Percentiles rank a stretch among this genome's conserved stretches.
Evolutionary conservation across 2,329 filamentous ascomycete species (phyloP).

Genomic region (Capronia epimyces): DNA sequence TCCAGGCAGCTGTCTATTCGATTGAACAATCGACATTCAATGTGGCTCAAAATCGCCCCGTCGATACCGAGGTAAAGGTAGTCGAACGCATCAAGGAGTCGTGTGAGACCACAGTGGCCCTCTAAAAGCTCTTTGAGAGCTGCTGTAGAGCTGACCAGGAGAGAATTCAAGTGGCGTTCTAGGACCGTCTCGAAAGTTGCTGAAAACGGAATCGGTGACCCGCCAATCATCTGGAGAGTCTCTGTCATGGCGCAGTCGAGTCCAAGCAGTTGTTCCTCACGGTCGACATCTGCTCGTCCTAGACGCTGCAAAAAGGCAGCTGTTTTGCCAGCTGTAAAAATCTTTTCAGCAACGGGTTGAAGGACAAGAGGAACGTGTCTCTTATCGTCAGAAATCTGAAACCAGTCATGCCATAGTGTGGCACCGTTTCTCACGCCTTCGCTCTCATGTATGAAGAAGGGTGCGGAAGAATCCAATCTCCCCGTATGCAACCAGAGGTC

Average conservation of each 20-base stretch:
- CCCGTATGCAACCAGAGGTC: slow-evolving; percentile 19
- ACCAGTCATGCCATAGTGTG: slow-evolving; percentile 25
- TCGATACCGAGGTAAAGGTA: slow-evolving; percentile 72
- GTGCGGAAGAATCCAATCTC: not conserved
- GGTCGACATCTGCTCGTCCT: not conserved
- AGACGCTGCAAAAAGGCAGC: slow-evolving; percentile 18
- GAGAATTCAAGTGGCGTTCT: slow-evolving; percentile 68
- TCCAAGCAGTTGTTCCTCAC: not conserved
- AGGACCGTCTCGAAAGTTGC: slow-evolving; percentile 69
- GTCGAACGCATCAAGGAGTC: slow-evolving; percentile 61
- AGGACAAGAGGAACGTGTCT: slow-evolving; percentile 16
- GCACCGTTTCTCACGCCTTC: slow-evolving; percentile 1
- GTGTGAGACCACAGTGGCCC: slow-evolving; percentile 60
- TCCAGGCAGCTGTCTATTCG: slow-evolving; percentile 59
- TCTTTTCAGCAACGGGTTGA: slow-evolving; percentile 4
- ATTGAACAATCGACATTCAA: slow-evolving; percentile 67
- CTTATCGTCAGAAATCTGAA: slow-evolving; percentile 5
- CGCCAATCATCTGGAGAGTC: slow-evolving; percentile 4
- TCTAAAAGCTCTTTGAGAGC: slow-evolving; percentile 59
- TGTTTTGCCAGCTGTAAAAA: slow-evolving; percentile 23
- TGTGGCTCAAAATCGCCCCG: slow-evolving; percentile 59
- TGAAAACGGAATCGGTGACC: slow-evolving; percentile 41
- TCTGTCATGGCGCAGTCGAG: slow-evolving; percentile 7
- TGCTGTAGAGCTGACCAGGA: slow-evolving; percentile 47
- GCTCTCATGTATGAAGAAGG: slow-evolving; percentile 17